Evolutionary conservation across 306 rosid species (phyloP).

Genomic region (Fragaria nilgerrensis): DNA sequence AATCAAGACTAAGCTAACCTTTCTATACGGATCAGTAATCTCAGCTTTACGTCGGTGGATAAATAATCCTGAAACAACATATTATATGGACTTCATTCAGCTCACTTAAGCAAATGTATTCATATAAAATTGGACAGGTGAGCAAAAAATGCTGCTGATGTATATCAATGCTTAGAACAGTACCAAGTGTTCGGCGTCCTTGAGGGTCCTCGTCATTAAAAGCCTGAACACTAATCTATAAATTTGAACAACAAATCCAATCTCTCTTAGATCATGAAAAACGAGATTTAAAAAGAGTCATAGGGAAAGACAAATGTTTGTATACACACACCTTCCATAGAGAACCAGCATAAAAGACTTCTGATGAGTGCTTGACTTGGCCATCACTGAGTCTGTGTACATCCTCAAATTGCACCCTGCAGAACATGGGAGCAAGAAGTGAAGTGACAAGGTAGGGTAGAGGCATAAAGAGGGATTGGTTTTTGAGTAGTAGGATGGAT

Average conservation of each 20-base stretch:
- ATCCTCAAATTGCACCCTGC: slow-evolving; percentile 91
- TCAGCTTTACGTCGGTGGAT: slow-evolving; percentile 90
- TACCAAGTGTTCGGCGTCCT: slow-evolving; percentile 94
- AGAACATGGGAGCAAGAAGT: slow-evolving; percentile 26
- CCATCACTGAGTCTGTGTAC: slow-evolving; percentile 99
- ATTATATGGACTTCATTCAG: slow-evolving; percentile 12
- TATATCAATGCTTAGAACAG: slow-evolving; percentile 25
- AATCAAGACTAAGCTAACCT: slow-evolving; percentile 47
- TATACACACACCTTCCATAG: slow-evolving; percentile 82
- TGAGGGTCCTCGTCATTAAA: slow-evolving; percentile 94
- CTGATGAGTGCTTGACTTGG: slow-evolving; percentile 95
- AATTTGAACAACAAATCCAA: slow-evolving; percentile 32
- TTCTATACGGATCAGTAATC: slow-evolving; percentile 48
- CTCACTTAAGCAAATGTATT: slow-evolving; percentile 5
- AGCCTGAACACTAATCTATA: slow-evolving; percentile 94
- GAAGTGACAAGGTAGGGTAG: slow-evolving; percentile 4
- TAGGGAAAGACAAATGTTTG: slow-evolving; percentile 21
- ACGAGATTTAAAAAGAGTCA: neutral
- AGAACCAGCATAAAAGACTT: slow-evolving; percentile 94
- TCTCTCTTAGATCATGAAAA: slow-evolving; percentile 25
- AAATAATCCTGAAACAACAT: slow-evolving; percentile 71
- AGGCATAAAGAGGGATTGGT: neutral
- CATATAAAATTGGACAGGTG: slow-evolving; percentile 9
- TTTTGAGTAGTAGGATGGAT: neutral
- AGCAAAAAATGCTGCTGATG: slow-evolving; percentile 13